These are phyloP conservation scores for Phanerodontia chrysosporium DNA, from an alignment of 768 basidiomycete species.

Conservation along the genomic window DNA sequence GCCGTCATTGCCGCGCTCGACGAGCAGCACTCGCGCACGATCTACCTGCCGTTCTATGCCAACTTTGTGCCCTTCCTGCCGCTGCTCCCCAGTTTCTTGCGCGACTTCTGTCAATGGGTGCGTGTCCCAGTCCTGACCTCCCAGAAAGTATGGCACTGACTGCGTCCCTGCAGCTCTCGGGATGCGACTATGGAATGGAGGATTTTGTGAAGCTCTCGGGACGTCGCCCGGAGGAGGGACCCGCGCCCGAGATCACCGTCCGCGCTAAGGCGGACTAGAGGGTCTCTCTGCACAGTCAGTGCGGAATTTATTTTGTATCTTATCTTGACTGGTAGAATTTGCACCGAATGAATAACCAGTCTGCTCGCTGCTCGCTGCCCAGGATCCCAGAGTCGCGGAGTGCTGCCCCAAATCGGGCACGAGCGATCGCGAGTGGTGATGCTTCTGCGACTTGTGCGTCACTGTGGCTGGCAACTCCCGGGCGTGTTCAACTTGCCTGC, in stretches of 20 bases:
- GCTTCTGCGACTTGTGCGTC: background rate
- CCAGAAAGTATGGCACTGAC: background rate
- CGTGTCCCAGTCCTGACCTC: slow-evolving; percentile 5
- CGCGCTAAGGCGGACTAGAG: slow-evolving; percentile 10
- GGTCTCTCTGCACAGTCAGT: background rate
- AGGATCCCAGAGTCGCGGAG: background rate
- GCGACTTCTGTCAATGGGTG: slow-evolving; percentile 79
- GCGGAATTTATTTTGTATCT: background rate
- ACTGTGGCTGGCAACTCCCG: slow-evolving; percentile 1
- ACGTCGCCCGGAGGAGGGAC: slow-evolving; percentile 51
- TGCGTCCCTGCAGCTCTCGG: slow-evolving; percentile 42
- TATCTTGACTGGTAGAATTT: background rate
- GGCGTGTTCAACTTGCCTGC: background rate
- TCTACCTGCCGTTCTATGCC: slow-evolving; percentile 71
- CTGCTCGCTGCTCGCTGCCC: background rate
- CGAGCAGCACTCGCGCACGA: slow-evolving; percentile 66
- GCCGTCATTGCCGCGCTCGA: slow-evolving; percentile 78
- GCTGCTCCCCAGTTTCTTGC: slow-evolving; percentile 64
- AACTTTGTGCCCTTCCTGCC: slow-evolving; percentile 53
- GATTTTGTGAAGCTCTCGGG: slow-evolving; percentile 64
- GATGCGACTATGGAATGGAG: slow-evolving; percentile 70
- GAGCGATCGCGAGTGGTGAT: background rate
- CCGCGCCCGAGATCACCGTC: slow-evolving; percentile 12
- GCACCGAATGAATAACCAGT: background rate
- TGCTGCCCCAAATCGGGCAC: background rate